Base-by-base conservation (phyloP, 208 protist genomes). In the Leishmania major region DNA sequence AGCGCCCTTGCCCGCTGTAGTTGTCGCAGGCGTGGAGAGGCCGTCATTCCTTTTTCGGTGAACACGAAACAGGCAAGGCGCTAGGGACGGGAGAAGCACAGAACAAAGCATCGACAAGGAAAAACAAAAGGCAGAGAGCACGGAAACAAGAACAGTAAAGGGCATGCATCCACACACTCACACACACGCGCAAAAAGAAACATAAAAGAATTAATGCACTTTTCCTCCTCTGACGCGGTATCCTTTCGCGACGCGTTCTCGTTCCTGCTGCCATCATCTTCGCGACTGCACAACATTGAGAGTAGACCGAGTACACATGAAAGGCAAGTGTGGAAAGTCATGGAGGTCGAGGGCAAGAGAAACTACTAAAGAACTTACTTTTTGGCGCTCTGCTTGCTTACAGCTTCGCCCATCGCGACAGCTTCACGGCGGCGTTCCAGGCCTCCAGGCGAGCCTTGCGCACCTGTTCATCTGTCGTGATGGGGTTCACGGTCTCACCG, bases 391-490 rank as follows among this genome's bases (percentile, higher is more conserved):
- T 28, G 45, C n/a, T 59, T 25, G 28, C 31, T 25, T 57, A 96
- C 57, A 96, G 75, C 78, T 96, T 95, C 7, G 92, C 87, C 92
- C 92, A 96, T 64, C 88, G 86, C 22, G 90, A 80, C 25, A 86
- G 84, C 71, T 90, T 57, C 57, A 94, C 76, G 3, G 92, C 93
- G 28, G 83, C 77, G 22, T 88, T 80, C 93, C 93, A 96, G 75
- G 91, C 82, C 35, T 84, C 83, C 53, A 81, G 75, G 64, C 86
- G 79, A 11, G 78, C 73, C 74, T 87, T 59, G n/a, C 89, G 85
- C 47, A 87, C 57, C 40, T 82, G 67, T n/a, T 72, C 31, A 79
- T 88, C 76, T 25, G 60, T 72, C 71, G 80, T 45, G 17, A 55
- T 80, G 25, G 92, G 90, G 19, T 73, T 77, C 37, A 95, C 82